Evolutionary conservation across 257 asterid species (phyloP), one percentile per base, ranked within the genome.

Genomic region (Ocimum tenuiflorum): DNA sequence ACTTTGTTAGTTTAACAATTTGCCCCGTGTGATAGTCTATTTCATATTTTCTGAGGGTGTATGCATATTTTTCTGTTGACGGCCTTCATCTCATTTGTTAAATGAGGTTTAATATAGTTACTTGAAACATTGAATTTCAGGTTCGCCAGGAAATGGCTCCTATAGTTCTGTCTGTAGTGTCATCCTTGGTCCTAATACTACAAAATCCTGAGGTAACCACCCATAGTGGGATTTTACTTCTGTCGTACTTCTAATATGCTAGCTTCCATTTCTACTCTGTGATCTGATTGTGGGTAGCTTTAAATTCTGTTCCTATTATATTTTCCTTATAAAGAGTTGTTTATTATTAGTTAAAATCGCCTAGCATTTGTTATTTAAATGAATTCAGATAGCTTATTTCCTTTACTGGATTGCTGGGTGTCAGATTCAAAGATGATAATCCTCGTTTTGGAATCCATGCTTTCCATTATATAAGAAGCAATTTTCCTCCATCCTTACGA

Each of bases 81-180:
- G 8, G 24, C 11, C 7, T 20, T 1, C 48, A 42, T 42, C 36
- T 39, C 13, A 12, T 35, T 42, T 48, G 13, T 63, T 65, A 46
- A 55, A 3, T 47, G 63, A 31, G 69, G 68, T 43, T 77, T 69
- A 62, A 36, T n/a, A 13, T 45, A 15, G 10, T 55, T 35, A 19
- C 24, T 68, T 70, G 54, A 50, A 24, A 31, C 49, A 39, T 39
- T 27, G n/a, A 65, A 27, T 59, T 69, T 79, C 91, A 94, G 99
- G 89, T 94, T 73, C 92, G 75, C 49, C 86, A 88, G 75, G 97
- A 91, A 72, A 77, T 88, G 65, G 84, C 99, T 49, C 95, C 99
- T 15, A 58, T 88, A 39, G 96, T 81, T 75, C 71, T 94, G 76
- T 70, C 82, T 38, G 96, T 94, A 8, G 71, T 88, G 72, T 79